Evolutionary conservation across 1,284 basidiomycete species (phyloP).

Genomic region (Hemileia vastatrix): DNA sequence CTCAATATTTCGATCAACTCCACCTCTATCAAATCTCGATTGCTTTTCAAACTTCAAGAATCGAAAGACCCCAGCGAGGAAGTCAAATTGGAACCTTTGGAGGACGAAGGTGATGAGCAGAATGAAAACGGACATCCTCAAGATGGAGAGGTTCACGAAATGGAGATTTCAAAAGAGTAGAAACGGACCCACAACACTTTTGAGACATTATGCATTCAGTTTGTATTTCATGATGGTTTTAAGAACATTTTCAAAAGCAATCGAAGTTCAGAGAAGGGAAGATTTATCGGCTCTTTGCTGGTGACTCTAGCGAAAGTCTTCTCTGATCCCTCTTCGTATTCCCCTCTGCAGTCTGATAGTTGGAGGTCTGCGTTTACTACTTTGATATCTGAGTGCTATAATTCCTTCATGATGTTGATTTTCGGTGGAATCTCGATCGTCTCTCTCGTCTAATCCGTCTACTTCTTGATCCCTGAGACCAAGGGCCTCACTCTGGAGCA

Average conservation of each 20-base stretch:
- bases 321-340: neutral
- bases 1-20: too few relatives aligned
- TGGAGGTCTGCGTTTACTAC: too few relatives aligned
- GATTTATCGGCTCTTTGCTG: slow-evolving; percentile 29
- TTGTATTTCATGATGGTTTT: too few relatives aligned
- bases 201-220: too few relatives aligned
- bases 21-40: slow-evolving; percentile 39
- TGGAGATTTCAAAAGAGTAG: too few relatives aligned
- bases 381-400: too few relatives aligned
- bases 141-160: too few relatives aligned
- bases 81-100: too few relatives aligned
- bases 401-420: slow-evolving; percentile 41
- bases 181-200: neutral
- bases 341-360: too few relatives aligned
- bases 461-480: slow-evolving; percentile 40
- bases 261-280: slow-evolving; percentile 22
- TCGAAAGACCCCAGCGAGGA: slow-evolving; percentile 10
- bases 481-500: slow-evolving; percentile 45
- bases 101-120: too few relatives aligned
- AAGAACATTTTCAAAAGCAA: too few relatives aligned
- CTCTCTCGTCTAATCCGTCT: slow-evolving; percentile 37
- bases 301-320: neutral
- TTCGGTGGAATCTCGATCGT: slow-evolving; percentile 33
- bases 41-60: slow-evolving; percentile 47
- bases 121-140: too few relatives aligned